These are phyloP conservation scores for Paspalum notatum DNA, from an alignment of 176 grass and related monocot genomes.

Conservation along the genomic window DNA sequence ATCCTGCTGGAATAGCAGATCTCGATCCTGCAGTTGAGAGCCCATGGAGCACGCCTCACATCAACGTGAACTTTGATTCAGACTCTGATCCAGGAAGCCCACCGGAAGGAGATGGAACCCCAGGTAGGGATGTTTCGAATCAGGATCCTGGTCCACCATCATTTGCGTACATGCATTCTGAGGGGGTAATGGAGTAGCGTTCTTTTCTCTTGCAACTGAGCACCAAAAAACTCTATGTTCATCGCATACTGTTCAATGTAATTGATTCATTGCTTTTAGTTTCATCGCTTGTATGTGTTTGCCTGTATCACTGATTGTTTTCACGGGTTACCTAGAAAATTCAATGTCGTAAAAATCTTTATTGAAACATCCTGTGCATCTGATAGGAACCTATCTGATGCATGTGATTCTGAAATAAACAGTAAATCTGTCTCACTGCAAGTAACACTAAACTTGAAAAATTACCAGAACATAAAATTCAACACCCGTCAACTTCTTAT, in stretches of 20 bases:
- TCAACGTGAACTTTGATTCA: slow-evolving; percentile 18
- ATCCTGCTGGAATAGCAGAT: background rate
- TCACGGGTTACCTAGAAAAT: background rate
- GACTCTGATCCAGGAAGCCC: slow-evolving; percentile 40
- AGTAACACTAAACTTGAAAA: background rate
- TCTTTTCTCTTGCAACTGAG: background rate
- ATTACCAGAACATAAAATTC: background rate
- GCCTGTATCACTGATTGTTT: slow-evolving; percentile 7
- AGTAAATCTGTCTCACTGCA: background rate
- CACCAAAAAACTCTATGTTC: background rate
- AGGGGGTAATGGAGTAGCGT: slow-evolving; percentile 1
- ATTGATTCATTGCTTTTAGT: slow-evolving; percentile 15
- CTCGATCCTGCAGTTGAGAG: slow-evolving; percentile 12
- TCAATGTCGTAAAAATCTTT: background rate
- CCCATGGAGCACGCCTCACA: slow-evolving; percentile 39
- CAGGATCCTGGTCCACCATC: slow-evolving; percentile 41
- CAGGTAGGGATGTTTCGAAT: slow-evolving; percentile 47
- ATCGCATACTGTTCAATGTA: background rate
- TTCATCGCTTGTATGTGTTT: background rate
- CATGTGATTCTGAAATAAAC: background rate
- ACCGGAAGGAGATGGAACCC: slow-evolving; percentile 43
- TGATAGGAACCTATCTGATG: background rate
- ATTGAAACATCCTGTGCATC: background rate
- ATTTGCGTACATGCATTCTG: slow-evolving; percentile 59
- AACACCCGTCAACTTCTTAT: background rate